These are phyloP conservation scores for Microdochium trichocladiopsis DNA, from an alignment of 2,329 filamentous ascomycete species.

Conservation along the genomic window DNA sequence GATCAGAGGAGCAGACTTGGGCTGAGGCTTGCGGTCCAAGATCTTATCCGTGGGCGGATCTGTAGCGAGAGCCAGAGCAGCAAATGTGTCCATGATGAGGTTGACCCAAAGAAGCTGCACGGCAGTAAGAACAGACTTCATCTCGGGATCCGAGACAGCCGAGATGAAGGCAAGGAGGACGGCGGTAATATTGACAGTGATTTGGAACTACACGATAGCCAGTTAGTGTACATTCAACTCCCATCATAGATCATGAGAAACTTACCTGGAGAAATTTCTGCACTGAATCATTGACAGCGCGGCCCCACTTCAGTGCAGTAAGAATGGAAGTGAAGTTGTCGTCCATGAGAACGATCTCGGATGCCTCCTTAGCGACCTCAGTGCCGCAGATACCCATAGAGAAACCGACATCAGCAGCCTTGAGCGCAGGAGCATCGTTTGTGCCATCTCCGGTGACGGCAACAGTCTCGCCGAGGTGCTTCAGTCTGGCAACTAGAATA, in stretches of 20 bases:
- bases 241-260: not conserved
- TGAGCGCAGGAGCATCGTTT: constrained; percentile 59
- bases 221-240: constrained; percentile 1
- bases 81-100: constrained; percentile 64
- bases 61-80: constrained; percentile 57
- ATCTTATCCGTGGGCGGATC: constrained; percentile 52
- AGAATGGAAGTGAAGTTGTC: constrained; percentile 62
- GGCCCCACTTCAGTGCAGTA: constrained; percentile 61
- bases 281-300: constrained; percentile 61
- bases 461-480: constrained; percentile 55
- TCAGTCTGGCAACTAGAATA: constrained; percentile 53
- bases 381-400: constrained; percentile 63
- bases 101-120: constrained; percentile 65
- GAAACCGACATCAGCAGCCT: constrained; percentile 60
- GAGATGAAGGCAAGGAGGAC: constrained; percentile 59
- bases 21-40: constrained; percentile 43
- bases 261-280: constrained; percentile 57
- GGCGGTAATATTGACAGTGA: constrained; percentile 65
- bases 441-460: constrained; percentile 62
- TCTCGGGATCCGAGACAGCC: constrained; percentile 47
- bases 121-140: constrained; percentile 55
- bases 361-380: constrained; percentile 61
- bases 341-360: constrained; percentile 61
- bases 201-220: constrained; percentile 41
- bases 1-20: constrained; percentile 66